Evolutionary conservation across 2,329 filamentous ascomycete species (phyloP).

Genomic region (Botrytis hyacinthi): DNA sequence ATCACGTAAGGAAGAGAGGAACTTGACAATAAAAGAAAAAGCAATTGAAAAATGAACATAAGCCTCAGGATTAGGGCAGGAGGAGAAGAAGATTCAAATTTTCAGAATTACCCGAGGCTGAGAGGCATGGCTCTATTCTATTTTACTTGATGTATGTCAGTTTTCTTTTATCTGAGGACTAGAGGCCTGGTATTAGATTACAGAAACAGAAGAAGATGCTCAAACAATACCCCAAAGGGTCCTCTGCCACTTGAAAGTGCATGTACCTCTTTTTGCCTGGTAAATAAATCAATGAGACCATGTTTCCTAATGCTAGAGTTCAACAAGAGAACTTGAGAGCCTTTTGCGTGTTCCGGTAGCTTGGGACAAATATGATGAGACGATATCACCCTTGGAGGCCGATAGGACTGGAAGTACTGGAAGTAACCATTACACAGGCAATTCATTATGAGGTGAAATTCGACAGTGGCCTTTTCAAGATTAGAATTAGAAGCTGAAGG

Average conservation of each 20-base stretch:
- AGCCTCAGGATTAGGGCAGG: not conserved
- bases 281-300: not conserved
- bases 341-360: rapidly evolving
- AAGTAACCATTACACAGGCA: not conserved
- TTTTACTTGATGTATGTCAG: not conserved
- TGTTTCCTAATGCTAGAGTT: not conserved
- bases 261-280: not conserved
- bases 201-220: not conserved
- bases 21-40: not conserved
- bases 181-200: no score
- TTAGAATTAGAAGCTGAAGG: not conserved
- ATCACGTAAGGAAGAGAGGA: no score
- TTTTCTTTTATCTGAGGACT: not conserved
- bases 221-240: no score
- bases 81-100: not conserved
- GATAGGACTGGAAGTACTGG: no score
- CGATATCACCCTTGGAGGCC: no score
- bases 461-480: not conserved
- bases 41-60: no score
- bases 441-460: not conserved
- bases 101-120: not conserved
- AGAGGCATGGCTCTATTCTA: no score
- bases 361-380: not conserved
- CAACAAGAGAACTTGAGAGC: not conserved
- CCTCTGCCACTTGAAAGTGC: not conserved